A percentile compares a stretch with the other conserved stretches of the same genome.
phyloP scores from a whole-genome alignment of 495 filamentous ascomycete species.

The Penicillium paxilli region DNA sequence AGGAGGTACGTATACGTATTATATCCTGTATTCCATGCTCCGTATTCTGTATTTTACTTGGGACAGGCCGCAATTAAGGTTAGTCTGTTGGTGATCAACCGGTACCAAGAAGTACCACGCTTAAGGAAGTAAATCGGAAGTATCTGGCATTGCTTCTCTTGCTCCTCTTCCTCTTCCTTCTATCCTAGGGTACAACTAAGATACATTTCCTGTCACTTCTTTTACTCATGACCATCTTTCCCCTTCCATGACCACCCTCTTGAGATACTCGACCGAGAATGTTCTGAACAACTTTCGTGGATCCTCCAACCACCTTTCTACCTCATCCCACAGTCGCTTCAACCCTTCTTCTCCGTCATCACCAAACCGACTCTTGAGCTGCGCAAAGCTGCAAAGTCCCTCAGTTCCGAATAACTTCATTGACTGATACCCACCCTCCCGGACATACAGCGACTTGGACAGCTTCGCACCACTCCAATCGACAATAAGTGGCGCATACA shows the following conservation, averaged over 20 bases:
- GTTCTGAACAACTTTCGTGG: constrained; percentile 15
- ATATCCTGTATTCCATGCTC: no score
- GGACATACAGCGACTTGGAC: constrained; percentile 30
- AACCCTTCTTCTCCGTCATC: constrained; percentile 2
- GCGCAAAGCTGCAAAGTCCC: constrained; percentile 2
- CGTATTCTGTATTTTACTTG: no score
- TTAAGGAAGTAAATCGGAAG: no score
- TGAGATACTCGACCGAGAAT: constrained; percentile 18
- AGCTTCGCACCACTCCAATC: constrained; percentile 34
- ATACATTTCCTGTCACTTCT: not conserved
- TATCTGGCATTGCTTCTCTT: constrained; percentile 5
- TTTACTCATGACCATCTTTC: not conserved
- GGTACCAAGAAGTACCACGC: no score
- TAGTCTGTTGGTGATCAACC: no score
- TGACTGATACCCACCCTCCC: constrained; percentile 25
- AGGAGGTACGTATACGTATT: no score
- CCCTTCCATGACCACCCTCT: not conserved
- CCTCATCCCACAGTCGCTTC: constrained; percentile 13
- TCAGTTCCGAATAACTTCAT: constrained; percentile 26
- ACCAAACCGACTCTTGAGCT: not conserved
- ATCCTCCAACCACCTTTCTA: constrained; percentile 15
- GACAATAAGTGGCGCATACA: constrained; percentile 29
- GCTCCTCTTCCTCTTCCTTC: no score
- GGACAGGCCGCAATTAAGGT: no score
- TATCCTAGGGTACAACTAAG: not conserved